Evolutionary conservation across 2,329 filamentous ascomycete species (phyloP).

Genomic region (Alternaria angustiovoidea): DNA sequence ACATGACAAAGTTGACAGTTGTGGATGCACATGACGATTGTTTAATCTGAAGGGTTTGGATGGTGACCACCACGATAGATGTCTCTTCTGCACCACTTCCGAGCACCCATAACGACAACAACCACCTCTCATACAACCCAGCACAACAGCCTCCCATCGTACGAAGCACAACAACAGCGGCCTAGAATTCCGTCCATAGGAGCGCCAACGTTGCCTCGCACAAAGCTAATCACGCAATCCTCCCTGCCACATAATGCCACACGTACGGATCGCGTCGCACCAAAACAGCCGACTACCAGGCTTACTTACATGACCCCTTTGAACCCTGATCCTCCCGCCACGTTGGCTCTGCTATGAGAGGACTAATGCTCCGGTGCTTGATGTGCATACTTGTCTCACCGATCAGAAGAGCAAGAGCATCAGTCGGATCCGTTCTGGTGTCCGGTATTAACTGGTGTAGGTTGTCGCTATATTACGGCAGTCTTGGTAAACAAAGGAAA

Average conservation of each 20-base stretch:
- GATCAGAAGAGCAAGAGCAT: conserved; percentile 13
- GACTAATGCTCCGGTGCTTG: conserved; percentile 16
- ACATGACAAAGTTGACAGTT: neutral
- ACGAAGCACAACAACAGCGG: conserved; percentile 10
- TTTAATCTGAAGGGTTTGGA: neutral
- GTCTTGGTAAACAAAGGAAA: conserved; percentile 22
- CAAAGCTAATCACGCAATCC: conserved; percentile 12
- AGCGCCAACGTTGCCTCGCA: neutral
- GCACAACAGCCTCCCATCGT: neutral
- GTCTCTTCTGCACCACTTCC: conserved; percentile 9
- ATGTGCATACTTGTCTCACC: conserved; percentile 22
- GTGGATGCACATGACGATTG: neutral
- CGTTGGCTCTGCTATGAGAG: conserved; percentile 32
- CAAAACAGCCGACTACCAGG: conserved; percentile 13
- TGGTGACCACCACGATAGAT: neutral
- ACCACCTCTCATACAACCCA: conserved; percentile 5
- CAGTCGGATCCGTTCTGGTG: conserved; percentile 1
- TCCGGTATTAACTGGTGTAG: neutral
- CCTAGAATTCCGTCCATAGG: neutral
- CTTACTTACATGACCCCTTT: conserved; percentile 9
- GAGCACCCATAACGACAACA: conserved; percentile 1
- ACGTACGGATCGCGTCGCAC: conserved; percentile 5
- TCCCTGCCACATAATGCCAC: conserved; percentile 10
- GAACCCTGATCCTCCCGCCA: conserved; percentile 32
- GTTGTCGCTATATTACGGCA: conserved; percentile 25